Evolutionary conservation across 805 yeast species (phyloP).

Genomic region (Kodamaea sagamina): DNA sequence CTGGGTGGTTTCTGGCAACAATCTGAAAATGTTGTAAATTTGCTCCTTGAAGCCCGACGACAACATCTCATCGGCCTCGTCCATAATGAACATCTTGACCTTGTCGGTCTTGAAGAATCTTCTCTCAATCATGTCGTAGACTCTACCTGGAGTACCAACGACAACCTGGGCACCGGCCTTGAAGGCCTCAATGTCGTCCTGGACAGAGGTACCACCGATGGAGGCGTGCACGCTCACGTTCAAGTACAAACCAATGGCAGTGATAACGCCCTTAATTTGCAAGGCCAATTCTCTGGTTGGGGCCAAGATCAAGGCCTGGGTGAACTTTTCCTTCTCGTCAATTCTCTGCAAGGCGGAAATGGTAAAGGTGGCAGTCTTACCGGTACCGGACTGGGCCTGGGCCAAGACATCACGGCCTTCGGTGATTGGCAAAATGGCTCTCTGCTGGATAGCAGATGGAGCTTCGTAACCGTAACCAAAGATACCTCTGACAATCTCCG

Average conservation of each 20-base stretch:
- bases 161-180: slow-evolving; percentile 84
- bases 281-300: slow-evolving; percentile 97
- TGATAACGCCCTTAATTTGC: slow-evolving; percentile 87
- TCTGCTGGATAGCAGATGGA: slow-evolving; percentile 96
- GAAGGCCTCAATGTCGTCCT: slow-evolving; percentile 75
- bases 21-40: slow-evolving; percentile 88
- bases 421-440: slow-evolving; percentile 94
- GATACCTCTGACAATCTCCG: slow-evolving; percentile 71
- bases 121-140: slow-evolving; percentile 85
- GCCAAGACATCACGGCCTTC: slow-evolving; percentile 95
- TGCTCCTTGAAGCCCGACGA: slow-evolving; percentile 93
- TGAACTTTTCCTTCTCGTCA: slow-evolving; percentile 67
- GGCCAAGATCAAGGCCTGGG: slow-evolving; percentile 88
- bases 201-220: slow-evolving; percentile 88
- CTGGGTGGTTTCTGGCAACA: slow-evolving; percentile 86
- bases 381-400: slow-evolving; percentile 99
- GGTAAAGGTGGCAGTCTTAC: slow-evolving; percentile 97
- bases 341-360: slow-evolving; percentile 89
- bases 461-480: slow-evolving; percentile 92
- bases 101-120: slow-evolving; percentile 71
- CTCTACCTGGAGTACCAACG: slow-evolving; percentile 98
- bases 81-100: slow-evolving; percentile 85
- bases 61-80: slow-evolving; percentile 98
- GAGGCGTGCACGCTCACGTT: slow-evolving; percentile 86
- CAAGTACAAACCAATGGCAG: slow-evolving; percentile 84